These are phyloP conservation scores for Scheffersomyces lignicola DNA, from an alignment of 1,139 yeast species.

Conservation along the genomic window DNA sequence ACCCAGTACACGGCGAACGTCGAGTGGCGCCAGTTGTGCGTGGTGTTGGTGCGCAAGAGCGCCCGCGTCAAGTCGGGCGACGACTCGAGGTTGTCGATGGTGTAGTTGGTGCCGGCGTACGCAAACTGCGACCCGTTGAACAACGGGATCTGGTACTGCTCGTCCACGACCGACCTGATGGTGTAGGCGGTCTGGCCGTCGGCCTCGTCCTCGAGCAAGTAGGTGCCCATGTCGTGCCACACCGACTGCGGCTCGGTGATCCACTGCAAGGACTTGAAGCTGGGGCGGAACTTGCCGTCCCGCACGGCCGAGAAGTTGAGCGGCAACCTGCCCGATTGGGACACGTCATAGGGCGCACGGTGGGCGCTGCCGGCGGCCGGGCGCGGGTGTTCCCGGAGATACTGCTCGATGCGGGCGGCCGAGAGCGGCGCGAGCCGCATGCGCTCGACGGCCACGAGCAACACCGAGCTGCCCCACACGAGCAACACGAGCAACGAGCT, in stretches of 20 bases:
- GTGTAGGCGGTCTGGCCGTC: constrained; percentile 32
- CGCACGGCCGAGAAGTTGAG: constrained; percentile 38
- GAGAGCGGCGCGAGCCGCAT: constrained; percentile 15
- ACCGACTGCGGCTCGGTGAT: constrained; percentile 49
- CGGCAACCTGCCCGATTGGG: constrained; percentile 25
- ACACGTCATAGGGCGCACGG: constrained; percentile 8
- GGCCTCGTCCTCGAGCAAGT: constrained; percentile 37
- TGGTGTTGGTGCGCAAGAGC: constrained; percentile 52
- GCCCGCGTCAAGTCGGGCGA: constrained; percentile 65
- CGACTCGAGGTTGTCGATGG: constrained; percentile 54
- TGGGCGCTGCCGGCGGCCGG: constrained; percentile 5
- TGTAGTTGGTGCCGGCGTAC: constrained; percentile 38
- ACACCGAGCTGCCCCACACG: constrained; percentile 41
- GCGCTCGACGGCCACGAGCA: constrained; percentile 26
- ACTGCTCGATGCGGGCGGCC: constrained; percentile 9
- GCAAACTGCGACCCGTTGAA: constrained; percentile 50
- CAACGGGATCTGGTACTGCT: constrained; percentile 41
- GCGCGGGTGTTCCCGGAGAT: constrained; percentile 11
- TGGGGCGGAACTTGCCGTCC: constrained; percentile 52
- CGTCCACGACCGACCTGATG: constrained; percentile 53
- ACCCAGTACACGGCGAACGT: constrained; percentile 65
- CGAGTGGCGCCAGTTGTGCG: constrained; percentile 76
- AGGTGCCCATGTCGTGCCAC: constrained; percentile 54
- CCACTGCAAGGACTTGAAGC: constrained; percentile 63
- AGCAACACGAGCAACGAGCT: constrained; percentile 29